These are phyloP conservation scores for Populus hybrid DNA, from an alignment of 441 rosid genomes.

Conservation along the genomic window DNA sequence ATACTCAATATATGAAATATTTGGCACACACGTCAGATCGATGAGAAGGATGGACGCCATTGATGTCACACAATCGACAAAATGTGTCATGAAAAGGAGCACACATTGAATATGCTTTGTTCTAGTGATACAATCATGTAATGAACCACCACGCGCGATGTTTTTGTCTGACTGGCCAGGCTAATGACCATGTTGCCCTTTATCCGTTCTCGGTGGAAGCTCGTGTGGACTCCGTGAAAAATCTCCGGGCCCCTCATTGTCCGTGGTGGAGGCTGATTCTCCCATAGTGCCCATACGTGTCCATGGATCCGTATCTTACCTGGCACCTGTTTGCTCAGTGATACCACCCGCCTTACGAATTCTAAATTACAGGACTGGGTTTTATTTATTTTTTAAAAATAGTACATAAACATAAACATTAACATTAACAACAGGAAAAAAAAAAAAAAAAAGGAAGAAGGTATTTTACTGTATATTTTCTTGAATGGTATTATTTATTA, in stretches of 20 bases:
- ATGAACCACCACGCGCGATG: background rate
- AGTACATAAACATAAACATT: too few relatives aligned
- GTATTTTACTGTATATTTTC: too few relatives aligned
- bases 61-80: slow-evolving; percentile 3
- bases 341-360: background rate
- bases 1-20: too few relatives aligned
- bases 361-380: too few relatives aligned
- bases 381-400: too few relatives aligned
- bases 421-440: too few relatives aligned
- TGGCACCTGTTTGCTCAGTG: background rate
- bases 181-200: slow-evolving; percentile 1
- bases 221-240: slow-evolving; percentile 10
- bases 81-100: background rate
- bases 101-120: background rate
- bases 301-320: background rate
- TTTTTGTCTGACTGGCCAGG: background rate
- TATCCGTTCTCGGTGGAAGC: slow-evolving; percentile 9
- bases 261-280: background rate
- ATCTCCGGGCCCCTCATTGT: background rate
- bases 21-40: background rate
- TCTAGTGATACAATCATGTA: background rate
- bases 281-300: slow-evolving; percentile 8
- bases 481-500: too few relatives aligned
- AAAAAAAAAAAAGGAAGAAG: too few relatives aligned
- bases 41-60: background rate